Base-by-base conservation (phyloP, 768 basidiomycete genomes). In the Suillus fuscotomentosus region DNA sequence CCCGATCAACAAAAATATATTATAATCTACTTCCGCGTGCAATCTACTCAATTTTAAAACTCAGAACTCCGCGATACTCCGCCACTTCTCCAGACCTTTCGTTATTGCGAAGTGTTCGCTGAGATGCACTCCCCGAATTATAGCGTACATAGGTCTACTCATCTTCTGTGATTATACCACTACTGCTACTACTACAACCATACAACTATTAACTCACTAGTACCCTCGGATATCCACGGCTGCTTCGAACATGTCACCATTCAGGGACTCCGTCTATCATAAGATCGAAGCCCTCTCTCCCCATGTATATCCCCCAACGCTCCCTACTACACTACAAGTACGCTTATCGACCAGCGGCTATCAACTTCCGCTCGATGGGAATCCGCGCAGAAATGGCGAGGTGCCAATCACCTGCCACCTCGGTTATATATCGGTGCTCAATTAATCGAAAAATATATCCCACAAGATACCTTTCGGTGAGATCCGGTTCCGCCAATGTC, bases 1-100 rank as follows among this genome's bases (percentile, higher is more conserved):
- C 84, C 84, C 80, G 84, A 87, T 87, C 86, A 87, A 54, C 10
- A 78, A 71, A 75, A 71, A 74, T 60, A 72, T 70, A 72, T 72
- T 74, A 70, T 75, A 65, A 70, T 78, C 67, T 76, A 66, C 69
- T 68, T 75, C 76, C 76, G 75, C 65, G 43, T 67, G 61, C 68
- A 39, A 64, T 59, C 34, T 61, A 43, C 36, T 56, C 22, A 15
- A 27, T 31, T 31, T 76, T 72, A 0, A 67, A 39, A 60, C 75
- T 61, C 75, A 64, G 75, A 43, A 59, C 75, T 72, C 75, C 69
- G 75, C 75, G 75, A 76, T 31, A 9, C 63, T 61, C 56, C 47
- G 62, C 47, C 14, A 17, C 20, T 1, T 54, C 68, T 47, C 67
- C 39, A 45, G 60, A 62, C 15, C 66, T 66, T 38, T 57, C 48